Evolutionary conservation across 768 basidiomycete species (phyloP), one percentile per base, ranked within the genome.

Genomic region (Chalciporus chontae): DNA sequence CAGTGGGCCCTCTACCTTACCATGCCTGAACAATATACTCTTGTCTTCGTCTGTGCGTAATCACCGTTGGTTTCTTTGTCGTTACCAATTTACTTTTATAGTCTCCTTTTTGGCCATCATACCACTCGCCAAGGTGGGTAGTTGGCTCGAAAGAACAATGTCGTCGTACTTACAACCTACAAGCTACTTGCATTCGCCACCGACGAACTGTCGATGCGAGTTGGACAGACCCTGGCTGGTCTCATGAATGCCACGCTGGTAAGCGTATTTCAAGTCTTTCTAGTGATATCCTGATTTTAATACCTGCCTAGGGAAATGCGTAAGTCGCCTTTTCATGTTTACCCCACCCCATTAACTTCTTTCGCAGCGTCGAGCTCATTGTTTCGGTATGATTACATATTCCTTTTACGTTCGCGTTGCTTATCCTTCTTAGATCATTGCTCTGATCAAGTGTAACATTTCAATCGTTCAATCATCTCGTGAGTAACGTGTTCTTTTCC

Each of bases 221-320:
- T 92, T 2, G 91, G 90, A 2, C 85, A 89, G 65, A 90, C 90
- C 2, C 69, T 91, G 10, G 89, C 90, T 3, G 90, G 90, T 34
- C 76, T 94, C 3, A 64, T 94, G 48, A 94, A 93, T 68, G 91
- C 91, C 18, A 94, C 90, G 13, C 71, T 90, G 55, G 86, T 90
- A 56, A 55, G 78, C 63, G 8, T 38, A 11, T 21, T 46, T 24
- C 6, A 17, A 10, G 9, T 26, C 10, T 36, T 45, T 48, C 40
- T 8, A n/a, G 21, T 17, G 8, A 21, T 17, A 5, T 42, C 36
- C 39, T 47, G 8, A 55, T 37, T 36, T 4, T 31, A 10, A 4
- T 34, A 47, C 47, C 21, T 36, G 14, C 15, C 8, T 38, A 68
- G 66, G 66, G 66, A 54, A 68, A 68, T 43, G 58, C 66, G 68